A percentile compares a stretch with the other conserved stretches of the same genome.
Conservation (phyloP, 352 stramenopile species). For the Globisporangium perplexum region DNA sequence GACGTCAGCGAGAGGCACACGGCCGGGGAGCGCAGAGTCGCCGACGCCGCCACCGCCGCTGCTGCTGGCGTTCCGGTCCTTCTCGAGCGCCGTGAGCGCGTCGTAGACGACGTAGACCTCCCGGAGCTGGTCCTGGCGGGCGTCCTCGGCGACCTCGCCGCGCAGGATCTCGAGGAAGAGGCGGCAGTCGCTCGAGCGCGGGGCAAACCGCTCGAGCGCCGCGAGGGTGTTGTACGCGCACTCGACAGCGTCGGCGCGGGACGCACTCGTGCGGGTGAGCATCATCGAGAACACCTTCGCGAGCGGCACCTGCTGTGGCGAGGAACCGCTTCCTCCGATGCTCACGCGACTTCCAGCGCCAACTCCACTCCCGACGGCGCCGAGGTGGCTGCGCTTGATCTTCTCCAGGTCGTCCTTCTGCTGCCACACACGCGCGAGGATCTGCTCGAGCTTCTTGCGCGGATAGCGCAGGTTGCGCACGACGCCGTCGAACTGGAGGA, state of each 20-base stretch:
- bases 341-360: too few species aligned
- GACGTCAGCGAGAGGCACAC: slow-evolving; percentile 37
- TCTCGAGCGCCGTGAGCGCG: slow-evolving; percentile 37
- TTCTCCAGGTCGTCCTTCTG: slow-evolving; percentile 52
- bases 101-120: slow-evolving; percentile 47
- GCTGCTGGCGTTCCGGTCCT: slow-evolving; percentile 30
- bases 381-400: slow-evolving; percentile 21
- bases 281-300: slow-evolving; percentile 29
- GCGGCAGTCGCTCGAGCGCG: slow-evolving; percentile 37
- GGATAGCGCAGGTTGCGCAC: slow-evolving; percentile 53
- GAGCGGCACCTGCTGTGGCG: slow-evolving; percentile 15
- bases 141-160: slow-evolving; percentile 38
- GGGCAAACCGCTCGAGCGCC: slow-evolving; percentile 34
- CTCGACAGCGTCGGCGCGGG: slow-evolving; percentile 36
- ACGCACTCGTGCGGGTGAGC: slow-evolving; percentile 27
- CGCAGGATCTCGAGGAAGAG: slow-evolving; percentile 49
- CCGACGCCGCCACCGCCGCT: background rate
- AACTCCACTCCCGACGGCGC: too few species aligned
- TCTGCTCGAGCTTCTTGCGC: slow-evolving; percentile 31
- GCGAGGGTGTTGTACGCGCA: slow-evolving; percentile 54
- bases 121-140: slow-evolving; percentile 30
- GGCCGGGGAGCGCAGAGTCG: slow-evolving; percentile 9
- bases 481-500: slow-evolving; percentile 53
- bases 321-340: too few species aligned
- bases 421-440: slow-evolving; percentile 54